Conservation (phyloP, 2,329 filamentous ascomycete genomes). For the Nigrospora osmanthi region DNA sequence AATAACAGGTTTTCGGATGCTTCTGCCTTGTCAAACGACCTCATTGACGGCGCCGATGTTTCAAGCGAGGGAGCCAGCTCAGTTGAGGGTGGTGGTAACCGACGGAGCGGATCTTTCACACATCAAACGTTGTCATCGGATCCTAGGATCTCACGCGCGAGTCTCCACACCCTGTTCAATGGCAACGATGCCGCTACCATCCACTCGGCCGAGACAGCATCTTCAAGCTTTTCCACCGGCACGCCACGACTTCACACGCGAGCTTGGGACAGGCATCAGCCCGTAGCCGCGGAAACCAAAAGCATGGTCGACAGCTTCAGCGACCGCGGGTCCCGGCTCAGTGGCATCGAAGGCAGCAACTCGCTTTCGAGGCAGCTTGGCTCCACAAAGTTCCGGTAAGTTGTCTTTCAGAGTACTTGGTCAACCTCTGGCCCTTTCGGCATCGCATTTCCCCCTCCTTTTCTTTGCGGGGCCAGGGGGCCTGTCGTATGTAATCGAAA, state of each 20-base stretch:
- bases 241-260: slow-evolving; percentile 26
- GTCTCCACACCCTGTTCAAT: slow-evolving; percentile 29
- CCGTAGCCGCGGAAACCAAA: slow-evolving; percentile 39
- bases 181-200: slow-evolving; percentile 15
- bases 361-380: slow-evolving; percentile 48
- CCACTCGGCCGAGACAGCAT: slow-evolving; percentile 32
- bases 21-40: slow-evolving; percentile 45
- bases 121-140: slow-evolving; percentile 33
- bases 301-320: slow-evolving; percentile 36
- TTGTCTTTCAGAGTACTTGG: too few species aligned
- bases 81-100: slow-evolving; percentile 36
- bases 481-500: too few species aligned
- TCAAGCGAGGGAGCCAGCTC: slow-evolving; percentile 57
- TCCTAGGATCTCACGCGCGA: slow-evolving; percentile 26
- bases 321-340: slow-evolving; percentile 35
- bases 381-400: slow-evolving; percentile 44
- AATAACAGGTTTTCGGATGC: slow-evolving; percentile 42
- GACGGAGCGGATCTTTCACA: slow-evolving; percentile 40
- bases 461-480: too few species aligned
- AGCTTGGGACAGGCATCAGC: slow-evolving; percentile 45
- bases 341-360: slow-evolving; percentile 35
- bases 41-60: slow-evolving; percentile 38
- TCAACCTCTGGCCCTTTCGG: too few species aligned
- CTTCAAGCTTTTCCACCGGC: slow-evolving; percentile 33
- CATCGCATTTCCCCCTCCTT: too few species aligned